Evolutionary conservation across 192 early-diverging fungal genomes (phyloP).

Genomic region (Coemansia sp.): DNA sequence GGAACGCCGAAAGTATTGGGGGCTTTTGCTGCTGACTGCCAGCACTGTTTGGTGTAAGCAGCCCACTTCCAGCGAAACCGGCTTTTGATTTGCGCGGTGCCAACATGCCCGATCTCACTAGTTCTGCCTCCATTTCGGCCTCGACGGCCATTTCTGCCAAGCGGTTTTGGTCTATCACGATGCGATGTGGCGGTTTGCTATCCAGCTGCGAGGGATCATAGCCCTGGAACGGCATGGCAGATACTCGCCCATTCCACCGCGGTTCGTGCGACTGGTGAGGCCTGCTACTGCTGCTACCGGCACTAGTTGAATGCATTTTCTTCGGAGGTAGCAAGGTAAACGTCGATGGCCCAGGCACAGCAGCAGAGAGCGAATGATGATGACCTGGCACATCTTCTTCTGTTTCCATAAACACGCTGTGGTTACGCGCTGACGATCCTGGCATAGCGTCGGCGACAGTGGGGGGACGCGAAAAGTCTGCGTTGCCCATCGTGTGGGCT

Average conservation of each 20-base stretch:
- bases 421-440: conserved; percentile 19
- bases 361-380: conserved; percentile 8
- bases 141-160: conserved; percentile 44
- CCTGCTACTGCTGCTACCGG: conserved; percentile 7
- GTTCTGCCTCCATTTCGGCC: conserved; percentile 53
- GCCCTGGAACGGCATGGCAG: conserved; percentile 49
- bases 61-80: conserved; percentile 2
- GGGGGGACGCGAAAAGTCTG: conserved; percentile 21
- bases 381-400: conserved; percentile 21
- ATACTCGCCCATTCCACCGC: conserved; percentile 53
- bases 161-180: conserved; percentile 28
- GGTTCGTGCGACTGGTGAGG: conserved; percentile 21
- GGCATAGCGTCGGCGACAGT: not conserved
- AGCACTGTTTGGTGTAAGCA: not conserved
- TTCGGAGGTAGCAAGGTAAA: not conserved
- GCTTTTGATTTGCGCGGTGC: conserved; percentile 22
- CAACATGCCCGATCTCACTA: conserved; percentile 50
- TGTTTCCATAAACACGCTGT: conserved; percentile 34
- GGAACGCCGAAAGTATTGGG: conserved; percentile 41
- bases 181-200: conserved; percentile 14
- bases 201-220: conserved; percentile 35
- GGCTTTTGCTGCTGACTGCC: conserved; percentile 19
- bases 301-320: not conserved
- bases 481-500: conserved; percentile 45
- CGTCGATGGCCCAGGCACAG: not conserved